Evolutionary conservation across 352 stramenopile genomes (phyloP).

Genomic region (Phytophthora capsici): DNA sequence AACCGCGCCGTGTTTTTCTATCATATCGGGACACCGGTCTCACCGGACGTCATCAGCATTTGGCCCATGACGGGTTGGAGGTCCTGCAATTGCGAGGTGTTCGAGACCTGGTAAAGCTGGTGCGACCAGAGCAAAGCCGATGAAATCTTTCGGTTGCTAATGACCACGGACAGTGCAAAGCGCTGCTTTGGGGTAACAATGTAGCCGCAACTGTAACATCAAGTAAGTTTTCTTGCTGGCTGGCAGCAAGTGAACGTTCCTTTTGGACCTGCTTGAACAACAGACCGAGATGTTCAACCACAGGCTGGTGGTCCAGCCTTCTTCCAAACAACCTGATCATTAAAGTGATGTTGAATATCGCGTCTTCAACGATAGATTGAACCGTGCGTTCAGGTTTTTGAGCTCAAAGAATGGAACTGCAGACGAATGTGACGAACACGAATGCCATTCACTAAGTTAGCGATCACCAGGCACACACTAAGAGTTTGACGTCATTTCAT

Average conservation of each 20-base stretch:
- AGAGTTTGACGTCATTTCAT: background rate
- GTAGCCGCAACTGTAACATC: background rate
- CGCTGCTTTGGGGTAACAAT: background rate
- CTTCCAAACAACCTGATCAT: slow-evolving; percentile 10
- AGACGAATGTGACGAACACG: slow-evolving; percentile 3
- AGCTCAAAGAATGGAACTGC: slow-evolving; percentile 10
- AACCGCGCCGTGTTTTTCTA: slow-evolving; percentile 3
- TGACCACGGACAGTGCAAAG: slow-evolving; percentile 12
- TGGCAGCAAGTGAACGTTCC: background rate
- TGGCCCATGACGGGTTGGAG: slow-evolving; percentile 7
- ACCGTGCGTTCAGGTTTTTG: background rate
- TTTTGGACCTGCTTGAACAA: slow-evolving; percentile 24
- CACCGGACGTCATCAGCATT: slow-evolving; percentile 10
- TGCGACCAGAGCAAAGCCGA: slow-evolving; percentile 31
- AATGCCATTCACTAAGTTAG: background rate
- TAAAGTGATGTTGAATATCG: slow-evolving; percentile 20
- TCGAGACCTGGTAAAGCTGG: slow-evolving; percentile 21
- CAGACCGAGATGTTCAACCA: slow-evolving; percentile 16
- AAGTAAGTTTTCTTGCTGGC: background rate
- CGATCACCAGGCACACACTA: background rate
- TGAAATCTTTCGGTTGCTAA: slow-evolving; percentile 18
- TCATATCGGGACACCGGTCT: background rate
- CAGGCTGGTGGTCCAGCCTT: slow-evolving; percentile 6
- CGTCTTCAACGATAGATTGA: slow-evolving; percentile 21
- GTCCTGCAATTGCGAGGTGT: slow-evolving; percentile 5